A percentile compares a stretch with the other conserved stretches of the same genome.
Evolutionary conservation across 1,284 basidiomycete genomes (phyloP).

Genomic region (Kalmanozyma brasiliensis): DNA sequence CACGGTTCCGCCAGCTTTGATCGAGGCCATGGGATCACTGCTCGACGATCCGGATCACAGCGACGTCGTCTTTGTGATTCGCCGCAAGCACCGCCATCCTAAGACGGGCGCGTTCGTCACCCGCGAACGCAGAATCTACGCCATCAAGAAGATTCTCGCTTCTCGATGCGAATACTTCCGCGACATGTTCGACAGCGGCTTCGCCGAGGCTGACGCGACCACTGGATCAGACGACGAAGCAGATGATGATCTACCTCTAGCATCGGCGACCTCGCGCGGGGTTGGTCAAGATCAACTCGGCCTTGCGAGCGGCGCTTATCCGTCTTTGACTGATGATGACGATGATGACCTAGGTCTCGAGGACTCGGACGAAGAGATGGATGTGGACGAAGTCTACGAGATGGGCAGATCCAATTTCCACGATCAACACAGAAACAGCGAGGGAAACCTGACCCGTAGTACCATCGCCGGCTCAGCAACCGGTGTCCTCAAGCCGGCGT

Average conservation of each 20-base stretch:
- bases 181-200: slow-evolving; percentile 64
- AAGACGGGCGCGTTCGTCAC: slow-evolving; percentile 24
- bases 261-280: slow-evolving; percentile 11
- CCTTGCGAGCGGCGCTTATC: slow-evolving; percentile 12
- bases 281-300: slow-evolving; percentile 34
- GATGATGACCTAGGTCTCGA: slow-evolving; percentile 43
- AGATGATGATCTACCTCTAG: slow-evolving; percentile 14
- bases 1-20: slow-evolving; percentile 74
- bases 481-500: neutral
- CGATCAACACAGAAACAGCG: slow-evolving; percentile 18
- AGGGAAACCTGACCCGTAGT: slow-evolving; percentile 6
- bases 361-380: slow-evolving; percentile 47
- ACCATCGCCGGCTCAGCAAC: neutral
- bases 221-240: slow-evolving; percentile 50
- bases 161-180: slow-evolving; percentile 68
- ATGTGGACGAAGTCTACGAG: slow-evolving; percentile 33
- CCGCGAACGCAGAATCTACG: slow-evolving; percentile 65
- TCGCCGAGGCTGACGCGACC: slow-evolving; percentile 61
- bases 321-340: slow-evolving; percentile 25
- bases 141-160: slow-evolving; percentile 68
- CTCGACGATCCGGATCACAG: slow-evolving; percentile 82
- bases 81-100: slow-evolving; percentile 33
- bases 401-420: slow-evolving; percentile 30
- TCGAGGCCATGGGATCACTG: slow-evolving; percentile 78
- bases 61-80: slow-evolving; percentile 58